Evolutionary conservation across 2,329 filamentous ascomycete genomes (phyloP), one percentile per base, ranked within the genome.

Genomic region (Fusarium subtropicale): DNA sequence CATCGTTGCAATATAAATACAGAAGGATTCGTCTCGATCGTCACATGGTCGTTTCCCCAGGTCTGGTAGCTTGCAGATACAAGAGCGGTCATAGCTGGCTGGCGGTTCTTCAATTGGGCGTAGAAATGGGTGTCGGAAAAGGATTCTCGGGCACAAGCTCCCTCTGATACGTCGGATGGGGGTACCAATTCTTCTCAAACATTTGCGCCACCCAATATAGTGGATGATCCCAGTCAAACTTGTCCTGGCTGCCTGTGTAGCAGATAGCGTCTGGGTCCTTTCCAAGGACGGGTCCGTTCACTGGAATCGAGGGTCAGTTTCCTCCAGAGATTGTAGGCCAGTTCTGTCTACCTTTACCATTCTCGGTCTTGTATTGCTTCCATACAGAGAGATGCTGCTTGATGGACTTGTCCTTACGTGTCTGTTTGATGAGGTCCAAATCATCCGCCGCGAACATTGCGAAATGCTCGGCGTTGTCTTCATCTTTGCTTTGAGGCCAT

Each of bases 161-260:
- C 13, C 71, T 60, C 38, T 74, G 65, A 51, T 79, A 79, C 1
- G 75, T 79, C 1, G 71, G 65, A 58, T 76, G 76, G 8, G 80
- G 74, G 7, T 57, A 53, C 83, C 83, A 85, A 7, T 76, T 64
- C 3, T 77, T 71, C 50, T 82, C 79, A 44, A 84, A 84, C 76
- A 85, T 81, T 55, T 84, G 82, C 10, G 81, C 79, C 12, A 83
- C 76, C 74, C 84, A 85, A 64, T 81, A 82, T 2, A 81, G 71
- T 9, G 82, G 78, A 20, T 83, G 74, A 20, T 84, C 82, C 78
- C 78, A 80, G 42, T 76, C 71, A 34, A 70, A 73, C 22, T 66
- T 62, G 15, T 64, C 54, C 59, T 78, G 77, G 3, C 41, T 38
- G 4, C 76, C 76, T 15, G 55, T 54, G 41, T 78, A 78, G 8